phyloP scores from a whole-genome alignment of 345 rosid species.

The Arabis alpina region DNA sequence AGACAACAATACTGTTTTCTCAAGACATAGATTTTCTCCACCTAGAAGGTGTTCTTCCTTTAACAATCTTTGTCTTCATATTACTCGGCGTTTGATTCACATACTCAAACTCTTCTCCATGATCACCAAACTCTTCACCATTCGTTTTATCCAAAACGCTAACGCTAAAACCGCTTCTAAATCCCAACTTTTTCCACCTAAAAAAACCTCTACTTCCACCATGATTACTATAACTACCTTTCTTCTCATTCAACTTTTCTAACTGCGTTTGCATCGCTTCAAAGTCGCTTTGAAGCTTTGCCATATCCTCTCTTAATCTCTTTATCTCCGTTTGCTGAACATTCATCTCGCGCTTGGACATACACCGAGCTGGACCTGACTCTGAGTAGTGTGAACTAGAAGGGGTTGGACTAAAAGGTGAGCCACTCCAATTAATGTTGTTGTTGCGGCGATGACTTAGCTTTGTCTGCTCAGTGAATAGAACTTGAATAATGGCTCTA shows the following conservation, averaged over 20 bases:
- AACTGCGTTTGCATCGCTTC: conserved; percentile 60
- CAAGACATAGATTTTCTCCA: conserved; percentile 73
- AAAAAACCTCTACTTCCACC: conserved; percentile 74
- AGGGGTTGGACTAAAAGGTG: conserved; percentile 57
- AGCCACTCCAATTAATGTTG: conserved; percentile 70
- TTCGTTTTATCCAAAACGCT: conserved; percentile 49
- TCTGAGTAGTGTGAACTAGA: conserved; percentile 43
- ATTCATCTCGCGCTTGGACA: conserved; percentile 69
- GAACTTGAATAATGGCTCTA: conserved; percentile 76
- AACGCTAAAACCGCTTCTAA: conserved; percentile 42
- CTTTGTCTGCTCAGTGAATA: conserved; percentile 76
- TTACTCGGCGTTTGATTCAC: conserved; percentile 63
- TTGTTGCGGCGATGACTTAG: conserved; percentile 44
- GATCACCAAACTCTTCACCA: conserved; percentile 45
- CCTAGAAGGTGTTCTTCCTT: conserved; percentile 58
- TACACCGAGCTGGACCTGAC: conserved; percentile 49
- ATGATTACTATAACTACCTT: conserved; percentile 58
- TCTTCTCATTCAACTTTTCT: conserved; percentile 69
- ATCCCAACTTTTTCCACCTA: conserved; percentile 71
- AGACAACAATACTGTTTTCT: neutral
- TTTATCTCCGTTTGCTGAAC: conserved; percentile 65
- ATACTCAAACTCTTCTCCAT: conserved; percentile 44
- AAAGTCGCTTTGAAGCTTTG: conserved; percentile 65
- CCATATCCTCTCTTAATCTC: conserved; percentile 68
- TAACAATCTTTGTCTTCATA: conserved; percentile 61